Base-by-base conservation (phyloP, 352 stramenopile genomes). In the Phytophthora ramorum region DNA sequence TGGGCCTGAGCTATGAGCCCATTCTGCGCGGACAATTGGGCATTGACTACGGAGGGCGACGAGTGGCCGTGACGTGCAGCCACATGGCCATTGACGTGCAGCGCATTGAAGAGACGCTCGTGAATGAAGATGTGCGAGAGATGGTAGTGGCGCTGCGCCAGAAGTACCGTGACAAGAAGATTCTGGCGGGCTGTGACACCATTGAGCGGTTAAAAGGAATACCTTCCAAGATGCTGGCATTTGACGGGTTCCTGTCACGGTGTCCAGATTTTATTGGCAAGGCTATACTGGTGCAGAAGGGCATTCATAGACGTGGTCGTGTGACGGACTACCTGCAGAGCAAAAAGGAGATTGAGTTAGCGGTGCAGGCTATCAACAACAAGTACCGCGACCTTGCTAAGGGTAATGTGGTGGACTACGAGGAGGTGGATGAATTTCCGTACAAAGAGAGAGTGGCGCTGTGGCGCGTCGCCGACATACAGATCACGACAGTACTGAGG, bases 191-290 rank as follows among this genome's bases (percentile, higher is more conserved):
- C 0, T 97, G 98, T 64, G 95, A 99, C 71, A 88, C 87, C 6
- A 71, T 99, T 46, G 97, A 99, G 69, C 91, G 96, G 0, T 74
- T 99, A 5, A 98, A 98, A 66, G 97, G 97, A 14, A 96, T 99
- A 38, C 96, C 96, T 26, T 83, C 98, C 30, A 99, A 99, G 75
- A 89, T 99, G 37, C 73, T 99, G 28, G 97, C 95, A 0, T 96
- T 99, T 43, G 93, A 99, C 30, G 74, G 70, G 7, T 98, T 99
- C 41, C 72, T 99, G 5, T 72, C 89, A 32, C 71, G 87, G 30
- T 89, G 87, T 63, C 91, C 94, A 0, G 77, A 97, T 22, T 92
- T 94, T 56, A 77, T 88, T 14, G 81, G 83, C 14, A 95, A 90
- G 37, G 81, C 96, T 4, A 73, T 96, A n/a, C 68, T 97, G 28